Conservation (phyloP, 2,329 filamentous ascomycete genomes). For the Aspergillus sojae region DNA sequence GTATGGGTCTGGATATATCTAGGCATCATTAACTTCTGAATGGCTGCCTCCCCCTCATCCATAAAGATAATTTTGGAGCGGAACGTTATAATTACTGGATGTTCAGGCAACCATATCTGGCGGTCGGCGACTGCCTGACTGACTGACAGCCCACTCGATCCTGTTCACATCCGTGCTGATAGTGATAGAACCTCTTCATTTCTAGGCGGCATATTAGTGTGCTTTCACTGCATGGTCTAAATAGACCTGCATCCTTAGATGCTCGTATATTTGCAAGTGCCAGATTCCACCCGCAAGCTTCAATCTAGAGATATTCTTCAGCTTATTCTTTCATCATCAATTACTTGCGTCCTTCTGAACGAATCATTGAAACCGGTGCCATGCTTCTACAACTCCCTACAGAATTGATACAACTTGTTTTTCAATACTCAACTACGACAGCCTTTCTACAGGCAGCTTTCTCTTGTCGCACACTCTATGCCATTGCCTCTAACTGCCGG, state of each 20-base stretch:
- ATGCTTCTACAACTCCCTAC: slow-evolving; percentile 42
- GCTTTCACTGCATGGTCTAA: background rate
- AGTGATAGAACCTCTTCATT: background rate
- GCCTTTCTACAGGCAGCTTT: slow-evolving; percentile 42
- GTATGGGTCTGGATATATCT: background rate
- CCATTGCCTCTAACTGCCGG: slow-evolving; percentile 37
- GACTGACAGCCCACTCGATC: background rate
- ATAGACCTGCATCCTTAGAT: background rate
- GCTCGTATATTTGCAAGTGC: background rate
- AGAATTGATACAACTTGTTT: slow-evolving; percentile 44
- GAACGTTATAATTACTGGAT: background rate
- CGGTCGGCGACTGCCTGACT: background rate
- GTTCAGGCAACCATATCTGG: background rate
- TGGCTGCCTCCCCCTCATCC: background rate
- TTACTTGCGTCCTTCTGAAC: background rate
- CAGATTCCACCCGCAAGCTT: background rate
- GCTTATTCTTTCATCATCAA: background rate
- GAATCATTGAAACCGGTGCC: slow-evolving; percentile 2
- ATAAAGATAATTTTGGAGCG: background rate
- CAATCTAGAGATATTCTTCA: background rate
- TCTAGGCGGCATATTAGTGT: background rate
- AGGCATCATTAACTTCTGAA: background rate
- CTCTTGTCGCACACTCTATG: slow-evolving; percentile 39
- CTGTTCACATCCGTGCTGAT: too few species aligned
- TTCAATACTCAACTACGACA: slow-evolving; percentile 36